Evolutionary conservation across 2,329 filamentous ascomycete genomes (phyloP).

Genomic region (Cercospora sojina): DNA sequence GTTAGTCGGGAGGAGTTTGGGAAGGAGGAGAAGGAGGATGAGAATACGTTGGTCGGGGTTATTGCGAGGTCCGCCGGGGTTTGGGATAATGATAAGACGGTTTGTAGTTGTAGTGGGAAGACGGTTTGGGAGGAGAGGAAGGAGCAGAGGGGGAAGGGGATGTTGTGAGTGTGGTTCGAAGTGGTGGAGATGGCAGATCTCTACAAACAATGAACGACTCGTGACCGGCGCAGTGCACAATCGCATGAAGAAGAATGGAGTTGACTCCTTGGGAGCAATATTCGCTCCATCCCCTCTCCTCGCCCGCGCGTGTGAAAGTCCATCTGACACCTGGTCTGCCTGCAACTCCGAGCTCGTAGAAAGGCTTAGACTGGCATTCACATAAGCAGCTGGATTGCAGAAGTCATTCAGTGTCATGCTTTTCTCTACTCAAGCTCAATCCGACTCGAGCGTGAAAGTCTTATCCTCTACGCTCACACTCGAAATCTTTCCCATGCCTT

Average conservation of each 20-base stretch:
- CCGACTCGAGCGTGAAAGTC: background rate
- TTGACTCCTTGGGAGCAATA: too few species aligned
- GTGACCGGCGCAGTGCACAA: background rate
- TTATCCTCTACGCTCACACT: background rate
- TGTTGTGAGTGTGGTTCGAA: slow-evolving; percentile 61
- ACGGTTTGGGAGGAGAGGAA: slow-evolving; percentile 96
- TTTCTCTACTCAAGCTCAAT: background rate
- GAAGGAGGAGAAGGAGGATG: slow-evolving; percentile 66
- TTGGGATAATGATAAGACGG: slow-evolving; percentile 98
- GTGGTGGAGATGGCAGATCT: background rate
- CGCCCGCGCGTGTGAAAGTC: too few species aligned
- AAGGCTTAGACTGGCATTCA: background rate
- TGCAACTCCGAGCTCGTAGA: background rate
- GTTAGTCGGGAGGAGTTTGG: slow-evolving; percentile 63
- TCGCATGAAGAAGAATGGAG: background rate
- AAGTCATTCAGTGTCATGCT: background rate
- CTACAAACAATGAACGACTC: background rate
- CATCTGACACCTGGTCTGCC: background rate
- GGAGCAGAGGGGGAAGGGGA: slow-evolving; percentile 85
- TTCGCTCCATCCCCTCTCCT: too few species aligned
- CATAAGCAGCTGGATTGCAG: background rate
- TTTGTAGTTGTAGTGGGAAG: slow-evolving; percentile 97
- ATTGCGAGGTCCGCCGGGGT: slow-evolving; percentile 95
- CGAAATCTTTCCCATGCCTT: background rate
- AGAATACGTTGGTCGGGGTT: slow-evolving; percentile 84